Evolutionary conservation across 2,329 filamentous ascomycete genomes (phyloP).

Genomic region (Trichoderma gracile): DNA sequence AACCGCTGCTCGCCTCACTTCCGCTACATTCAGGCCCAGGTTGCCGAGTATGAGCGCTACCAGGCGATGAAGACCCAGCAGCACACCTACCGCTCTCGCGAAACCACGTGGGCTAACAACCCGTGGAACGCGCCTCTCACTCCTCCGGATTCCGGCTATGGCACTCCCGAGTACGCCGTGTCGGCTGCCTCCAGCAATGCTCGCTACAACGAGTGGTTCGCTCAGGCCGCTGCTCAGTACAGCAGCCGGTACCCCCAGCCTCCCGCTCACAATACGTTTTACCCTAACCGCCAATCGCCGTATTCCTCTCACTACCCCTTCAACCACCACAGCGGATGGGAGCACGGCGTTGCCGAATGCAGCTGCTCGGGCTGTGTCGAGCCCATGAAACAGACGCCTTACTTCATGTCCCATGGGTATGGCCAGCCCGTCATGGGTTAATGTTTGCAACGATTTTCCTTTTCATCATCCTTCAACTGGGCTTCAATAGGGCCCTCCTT

Average conservation of each 20-base stretch:
- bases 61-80: conserved; percentile 48
- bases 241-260: conserved; percentile 48
- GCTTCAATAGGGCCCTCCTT: conserved; percentile 5
- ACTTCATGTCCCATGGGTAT: conserved; percentile 52
- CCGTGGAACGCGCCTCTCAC: conserved; percentile 55
- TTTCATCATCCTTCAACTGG: conserved; percentile 25
- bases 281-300: conserved; percentile 44
- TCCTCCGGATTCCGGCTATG: conserved; percentile 62
- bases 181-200: conserved; percentile 57
- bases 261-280: conserved; percentile 44
- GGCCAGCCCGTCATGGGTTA: conserved; percentile 58
- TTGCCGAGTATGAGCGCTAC: conserved; percentile 54
- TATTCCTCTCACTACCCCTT: conserved; percentile 51
- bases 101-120: conserved; percentile 47
- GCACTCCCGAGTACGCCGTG: conserved; percentile 59
- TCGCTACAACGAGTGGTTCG: conserved; percentile 61
- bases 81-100: conserved; percentile 45
- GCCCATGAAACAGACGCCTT: conserved; percentile 49
- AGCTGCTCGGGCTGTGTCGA: conserved; percentile 50
- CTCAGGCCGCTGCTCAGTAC: conserved; percentile 46
- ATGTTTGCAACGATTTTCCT: conserved; percentile 32
- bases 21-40: conserved; percentile 57
- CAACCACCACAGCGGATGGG: conserved; percentile 50
- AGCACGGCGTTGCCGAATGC: conserved; percentile 53
- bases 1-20: conserved; percentile 43